A percentile compares a stretch with the other conserved stretches of the same genome.
These are phyloP conservation scores for Geotrichum europaeum DNA, from an alignment of 1,139 yeast species.

Conservation along the genomic window DNA sequence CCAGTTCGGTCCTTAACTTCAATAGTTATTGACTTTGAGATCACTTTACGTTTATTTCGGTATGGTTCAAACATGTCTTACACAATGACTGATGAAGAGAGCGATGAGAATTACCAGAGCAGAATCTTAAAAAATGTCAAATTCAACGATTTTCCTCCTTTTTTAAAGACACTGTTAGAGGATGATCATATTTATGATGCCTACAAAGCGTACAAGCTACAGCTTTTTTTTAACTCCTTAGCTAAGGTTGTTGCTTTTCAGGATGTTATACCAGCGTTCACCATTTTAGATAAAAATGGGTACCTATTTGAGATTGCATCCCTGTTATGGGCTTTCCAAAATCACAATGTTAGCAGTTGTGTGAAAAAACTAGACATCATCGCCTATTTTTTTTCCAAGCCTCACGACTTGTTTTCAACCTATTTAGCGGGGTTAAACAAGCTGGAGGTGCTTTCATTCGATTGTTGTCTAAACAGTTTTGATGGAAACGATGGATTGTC, in stretches of 20 bases:
- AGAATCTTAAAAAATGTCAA: neutral
- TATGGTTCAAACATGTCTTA: neutral
- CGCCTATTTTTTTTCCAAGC: neutral
- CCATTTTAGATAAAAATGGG: neutral
- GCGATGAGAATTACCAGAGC: neutral
- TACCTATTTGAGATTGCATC: neutral
- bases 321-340: neutral
- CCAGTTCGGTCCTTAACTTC: neutral
- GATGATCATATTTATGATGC: neutral
- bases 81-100: neutral
- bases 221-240: neutral
- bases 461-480: neutral
- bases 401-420: neutral
- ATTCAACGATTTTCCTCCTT: neutral
- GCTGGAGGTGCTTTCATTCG: neutral
- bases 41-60: neutral
- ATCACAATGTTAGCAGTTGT: neutral
- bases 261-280: neutral
- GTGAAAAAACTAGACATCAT: neutral
- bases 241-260: neutral
- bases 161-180: neutral
- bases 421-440: neutral
- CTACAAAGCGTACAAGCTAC: neutral
- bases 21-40: neutral
- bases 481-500: neutral